Percentiles rank a stretch among this genome's conserved stretches.
Conservation (phyloP, 2,329 filamentous ascomycete genomes). For the Hypoxylon sp. region DNA sequence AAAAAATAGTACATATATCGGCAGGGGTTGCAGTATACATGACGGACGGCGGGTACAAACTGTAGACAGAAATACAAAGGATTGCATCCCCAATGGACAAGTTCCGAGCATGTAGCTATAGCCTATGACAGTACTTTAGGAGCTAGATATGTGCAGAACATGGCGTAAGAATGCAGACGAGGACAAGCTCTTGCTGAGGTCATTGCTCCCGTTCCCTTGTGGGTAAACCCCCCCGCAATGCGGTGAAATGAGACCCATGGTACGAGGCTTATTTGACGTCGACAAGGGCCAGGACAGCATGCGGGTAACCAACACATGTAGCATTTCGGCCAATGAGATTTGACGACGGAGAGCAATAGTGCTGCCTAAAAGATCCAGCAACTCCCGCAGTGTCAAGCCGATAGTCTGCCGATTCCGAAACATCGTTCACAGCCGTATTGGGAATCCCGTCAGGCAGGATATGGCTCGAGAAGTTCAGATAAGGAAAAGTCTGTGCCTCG, state of each 20-base stretch:
- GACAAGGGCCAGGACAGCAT: slow-evolving; percentile 3
- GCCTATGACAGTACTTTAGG: too few relatives aligned
- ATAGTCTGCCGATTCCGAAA: slow-evolving; percentile 11
- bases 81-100: slow-evolving; percentile 1
- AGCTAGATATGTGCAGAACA: too few relatives aligned
- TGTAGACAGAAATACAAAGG: neutral
- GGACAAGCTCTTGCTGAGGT: slow-evolving; percentile 17
- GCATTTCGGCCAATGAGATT: slow-evolving; percentile 22
- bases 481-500: slow-evolving; percentile 16
- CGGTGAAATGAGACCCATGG: slow-evolving; percentile 32
- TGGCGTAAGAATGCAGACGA: too few relatives aligned
- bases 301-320: slow-evolving; percentile 18
- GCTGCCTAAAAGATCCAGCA: slow-evolving; percentile 19
- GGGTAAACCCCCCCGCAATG: slow-evolving; percentile 20
- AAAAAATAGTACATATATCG: too few relatives aligned
- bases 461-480: slow-evolving; percentile 21
- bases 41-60: too few relatives aligned
- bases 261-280: slow-evolving; percentile 20
- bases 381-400: slow-evolving; percentile 10
- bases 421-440: slow-evolving; percentile 2
- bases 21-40: too few relatives aligned
- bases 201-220: slow-evolving; percentile 8
- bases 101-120: too few relatives aligned
- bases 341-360: slow-evolving; percentile 1
- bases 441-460: slow-evolving; percentile 2